A percentile compares a stretch with the other conserved stretches of the same genome.
phyloP scores from a whole-genome alignment of 2,329 filamentous ascomycete species.

The Claviceps humidiphila region DNA sequence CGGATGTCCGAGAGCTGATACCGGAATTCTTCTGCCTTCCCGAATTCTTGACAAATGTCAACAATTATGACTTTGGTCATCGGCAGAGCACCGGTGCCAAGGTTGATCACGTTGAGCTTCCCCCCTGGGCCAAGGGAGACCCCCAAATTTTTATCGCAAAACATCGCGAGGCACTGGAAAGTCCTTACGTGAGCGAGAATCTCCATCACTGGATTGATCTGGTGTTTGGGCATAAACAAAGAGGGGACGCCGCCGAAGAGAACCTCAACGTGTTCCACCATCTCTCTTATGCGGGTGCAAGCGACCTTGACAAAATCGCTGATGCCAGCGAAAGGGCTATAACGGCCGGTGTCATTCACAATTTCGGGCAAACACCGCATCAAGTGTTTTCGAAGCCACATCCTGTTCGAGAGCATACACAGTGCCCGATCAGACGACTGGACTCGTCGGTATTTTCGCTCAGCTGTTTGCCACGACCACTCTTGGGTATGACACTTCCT shows the following conservation, averaged over 20 bases:
- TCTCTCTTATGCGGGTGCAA: constrained; percentile 86
- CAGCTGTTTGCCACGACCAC: constrained; percentile 62
- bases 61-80: constrained; percentile 84
- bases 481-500: constrained; percentile 41
- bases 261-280: constrained; percentile 93
- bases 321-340: constrained; percentile 78
- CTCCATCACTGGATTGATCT: constrained; percentile 94
- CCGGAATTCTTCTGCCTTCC: constrained; percentile 96
- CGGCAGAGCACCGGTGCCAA: constrained; percentile 66
- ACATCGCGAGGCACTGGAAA: constrained; percentile 90
- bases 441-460: constrained; percentile 68
- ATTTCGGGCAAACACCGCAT: constrained; percentile 94
- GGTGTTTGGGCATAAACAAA: constrained; percentile 87
- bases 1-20: constrained; percentile 86
- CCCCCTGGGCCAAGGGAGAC: constrained; percentile 93
- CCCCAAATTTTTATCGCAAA: constrained; percentile 92
- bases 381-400: constrained; percentile 83
- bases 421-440: constrained; percentile 53
- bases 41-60: constrained; percentile 88
- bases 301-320: constrained; percentile 79
- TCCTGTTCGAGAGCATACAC: constrained; percentile 56
- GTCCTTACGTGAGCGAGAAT: constrained; percentile 78
- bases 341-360: constrained; percentile 93
- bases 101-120: constrained; percentile 80
- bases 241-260: constrained; percentile 82